A percentile compares a stretch with the other conserved stretches of the same genome.
Evolutionary conservation across 352 stramenopile species (phyloP).

Genomic region (Phytophthora agathidicida): DNA sequence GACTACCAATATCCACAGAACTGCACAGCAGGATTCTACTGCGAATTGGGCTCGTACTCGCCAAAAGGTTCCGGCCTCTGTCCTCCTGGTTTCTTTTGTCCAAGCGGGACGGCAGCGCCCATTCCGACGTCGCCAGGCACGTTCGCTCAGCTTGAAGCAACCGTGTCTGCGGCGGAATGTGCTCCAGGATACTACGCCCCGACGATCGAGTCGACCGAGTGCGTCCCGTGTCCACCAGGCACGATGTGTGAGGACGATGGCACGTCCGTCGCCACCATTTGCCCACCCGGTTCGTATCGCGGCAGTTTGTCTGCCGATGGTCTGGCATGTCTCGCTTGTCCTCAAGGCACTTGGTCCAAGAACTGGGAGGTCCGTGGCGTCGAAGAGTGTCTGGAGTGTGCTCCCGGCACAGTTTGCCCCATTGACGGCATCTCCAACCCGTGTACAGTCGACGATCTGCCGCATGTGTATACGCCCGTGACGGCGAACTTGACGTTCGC

Average conservation of each 20-base stretch:
- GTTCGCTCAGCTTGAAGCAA: constrained; percentile 93
- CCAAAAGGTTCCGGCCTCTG: constrained; percentile 94
- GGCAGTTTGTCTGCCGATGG: constrained; percentile 86
- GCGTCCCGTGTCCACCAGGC: constrained; percentile 92
- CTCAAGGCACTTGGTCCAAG: constrained; percentile 97
- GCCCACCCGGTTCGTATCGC: constrained; percentile 93
- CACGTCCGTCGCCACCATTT: constrained; percentile 88
- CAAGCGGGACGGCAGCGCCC: constrained; percentile 91
- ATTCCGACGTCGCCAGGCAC: constrained; percentile 93
- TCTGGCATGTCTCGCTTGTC: constrained; percentile 90
- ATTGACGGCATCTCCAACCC: constrained; percentile 96
- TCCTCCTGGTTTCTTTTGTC: constrained; percentile 94
- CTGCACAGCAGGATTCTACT: constrained; percentile 96
- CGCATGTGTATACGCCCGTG: constrained; percentile 89
- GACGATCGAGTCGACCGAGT: constrained; percentile 94
- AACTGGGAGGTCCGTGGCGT: constrained; percentile 97
- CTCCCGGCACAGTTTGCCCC: constrained; percentile 92
- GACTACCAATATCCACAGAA: constrained; percentile 94
- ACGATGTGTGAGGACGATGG: constrained; percentile 93
- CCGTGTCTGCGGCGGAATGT: constrained; percentile 91
- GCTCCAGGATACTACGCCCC: constrained; percentile 96
- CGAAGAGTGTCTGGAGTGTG: constrained; percentile 93
- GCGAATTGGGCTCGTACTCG: constrained; percentile 91
- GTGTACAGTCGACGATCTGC: constrained; percentile 92
- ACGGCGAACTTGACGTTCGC: constrained; percentile 82